Conservation (phyloP, 768 basidiomycete species). For the Russula brevipes region DNA sequence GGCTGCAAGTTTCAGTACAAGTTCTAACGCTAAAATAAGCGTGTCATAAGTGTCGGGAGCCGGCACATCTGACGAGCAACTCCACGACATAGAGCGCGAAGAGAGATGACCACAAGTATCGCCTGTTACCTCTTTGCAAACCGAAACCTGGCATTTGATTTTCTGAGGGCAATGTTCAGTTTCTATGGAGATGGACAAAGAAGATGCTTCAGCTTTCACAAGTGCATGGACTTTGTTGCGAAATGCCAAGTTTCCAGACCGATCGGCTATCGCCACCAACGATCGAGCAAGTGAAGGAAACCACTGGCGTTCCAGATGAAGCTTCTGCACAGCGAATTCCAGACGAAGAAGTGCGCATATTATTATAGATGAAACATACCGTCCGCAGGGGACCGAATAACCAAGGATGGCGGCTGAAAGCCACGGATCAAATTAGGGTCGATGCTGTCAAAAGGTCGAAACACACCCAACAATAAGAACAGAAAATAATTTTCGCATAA, state of each 20-base stretch:
- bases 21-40: conserved; percentile 19
- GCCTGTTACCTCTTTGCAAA: background rate
- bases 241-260: conserved; percentile 9
- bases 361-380: conserved; percentile 36
- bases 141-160: conserved; percentile 3
- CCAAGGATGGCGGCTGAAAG: conserved; percentile 63
- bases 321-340: conserved; percentile 14
- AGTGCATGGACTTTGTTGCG: background rate
- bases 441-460: conserved; percentile 1
- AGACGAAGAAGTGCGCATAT: background rate
- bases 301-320: conserved; percentile 19
- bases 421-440: conserved; percentile 6
- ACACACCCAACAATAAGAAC: conserved; percentile 21
- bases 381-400: conserved; percentile 67
- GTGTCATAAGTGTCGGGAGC: background rate
- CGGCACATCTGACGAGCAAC: background rate
- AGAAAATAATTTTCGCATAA: conserved; percentile 13
- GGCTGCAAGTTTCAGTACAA: conserved; percentile 14
- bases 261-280: conserved; percentile 10
- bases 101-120: background rate
- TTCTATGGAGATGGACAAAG: background rate
- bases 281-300: conserved; percentile 22
- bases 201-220: background rate
- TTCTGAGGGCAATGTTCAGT: conserved; percentile 10
- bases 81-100: background rate